phyloP scores from a whole-genome alignment of 1,284 basidiomycete species.

The Meira nashicola region DNA sequence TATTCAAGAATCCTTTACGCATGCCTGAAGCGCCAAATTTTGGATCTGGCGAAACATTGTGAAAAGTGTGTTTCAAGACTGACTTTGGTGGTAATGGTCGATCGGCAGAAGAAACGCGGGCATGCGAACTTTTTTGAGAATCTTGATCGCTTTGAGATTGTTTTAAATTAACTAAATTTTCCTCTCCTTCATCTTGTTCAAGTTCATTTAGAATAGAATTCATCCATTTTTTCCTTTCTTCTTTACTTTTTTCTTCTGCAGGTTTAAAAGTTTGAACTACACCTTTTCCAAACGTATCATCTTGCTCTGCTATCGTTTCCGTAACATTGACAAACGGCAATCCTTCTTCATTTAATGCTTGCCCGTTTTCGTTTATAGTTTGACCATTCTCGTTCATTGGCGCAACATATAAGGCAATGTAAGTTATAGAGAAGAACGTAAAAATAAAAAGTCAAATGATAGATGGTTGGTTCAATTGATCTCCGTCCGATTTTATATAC shows the following conservation, averaged over 20 bases:
- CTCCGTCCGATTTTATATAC: too few relatives aligned
- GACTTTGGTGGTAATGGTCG: constrained; percentile 13
- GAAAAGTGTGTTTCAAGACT: constrained; percentile 12
- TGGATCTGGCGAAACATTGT: background rate
- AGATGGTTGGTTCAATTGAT: too few relatives aligned
- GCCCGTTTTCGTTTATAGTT: constrained; percentile 24
- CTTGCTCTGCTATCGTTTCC: constrained; percentile 21
- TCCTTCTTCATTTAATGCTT: constrained; percentile 49
- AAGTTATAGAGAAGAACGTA: too few relatives aligned
- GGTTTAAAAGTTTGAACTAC: background rate
- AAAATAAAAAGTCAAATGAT: too few relatives aligned
- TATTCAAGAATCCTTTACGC: constrained; percentile 33
- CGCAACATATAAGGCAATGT: too few relatives aligned
- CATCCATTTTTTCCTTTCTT: constrained; percentile 35
- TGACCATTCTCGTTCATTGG: too few relatives aligned
- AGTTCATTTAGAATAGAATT: constrained; percentile 33
- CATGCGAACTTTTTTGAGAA: background rate
- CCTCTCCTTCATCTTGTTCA: constrained; percentile 32
- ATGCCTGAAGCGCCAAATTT: constrained; percentile 20
- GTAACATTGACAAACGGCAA: constrained; percentile 48
- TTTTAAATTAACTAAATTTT: background rate
- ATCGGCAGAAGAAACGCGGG: constrained; percentile 4
- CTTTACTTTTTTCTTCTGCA: constrained; percentile 14
- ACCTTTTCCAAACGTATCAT: background rate
- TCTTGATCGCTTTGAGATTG: background rate